These are phyloP conservation scores for Suillus placidus DNA, from an alignment of 768 basidiomycete species.

Conservation along the genomic window DNA sequence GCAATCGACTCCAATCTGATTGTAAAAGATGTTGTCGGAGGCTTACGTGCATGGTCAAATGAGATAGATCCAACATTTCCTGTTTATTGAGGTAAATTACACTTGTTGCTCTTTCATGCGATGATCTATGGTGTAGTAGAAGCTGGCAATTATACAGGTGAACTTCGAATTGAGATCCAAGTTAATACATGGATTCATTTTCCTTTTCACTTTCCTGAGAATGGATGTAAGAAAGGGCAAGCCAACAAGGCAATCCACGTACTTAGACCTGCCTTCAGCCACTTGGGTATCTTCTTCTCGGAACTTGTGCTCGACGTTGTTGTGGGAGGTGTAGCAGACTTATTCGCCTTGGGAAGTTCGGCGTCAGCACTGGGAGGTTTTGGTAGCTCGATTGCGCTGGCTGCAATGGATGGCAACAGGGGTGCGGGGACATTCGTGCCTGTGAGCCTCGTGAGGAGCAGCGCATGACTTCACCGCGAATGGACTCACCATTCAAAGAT, in stretches of 20 bases:
- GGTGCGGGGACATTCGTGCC: slow-evolving; percentile 65
- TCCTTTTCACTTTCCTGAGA: slow-evolving; percentile 32
- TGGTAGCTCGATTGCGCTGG: slow-evolving; percentile 69
- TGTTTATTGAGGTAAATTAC: slow-evolving; percentile 56
- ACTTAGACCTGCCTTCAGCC: slow-evolving; percentile 74
- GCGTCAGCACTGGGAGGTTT: slow-evolving; percentile 46
- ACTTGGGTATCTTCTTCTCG: slow-evolving; percentile 74
- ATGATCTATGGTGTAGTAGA: slow-evolving; percentile 1
- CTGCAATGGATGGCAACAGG: slow-evolving; percentile 55
- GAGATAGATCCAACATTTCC: slow-evolving; percentile 79
- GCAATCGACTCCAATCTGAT: slow-evolving; percentile 28
- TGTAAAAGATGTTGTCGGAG: slow-evolving; percentile 78
- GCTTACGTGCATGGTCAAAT: slow-evolving; percentile 77
- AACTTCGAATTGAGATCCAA: slow-evolving; percentile 1
- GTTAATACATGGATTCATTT: slow-evolving; percentile 27
- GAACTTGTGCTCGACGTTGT: slow-evolving; percentile 14
- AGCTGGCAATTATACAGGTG: slow-evolving; percentile 6
- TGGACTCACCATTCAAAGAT: slow-evolving; percentile 58
- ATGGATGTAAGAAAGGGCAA: neutral
- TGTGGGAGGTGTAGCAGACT: slow-evolving; percentile 16
- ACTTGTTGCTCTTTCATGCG: neutral
- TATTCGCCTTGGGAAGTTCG: slow-evolving; percentile 12
- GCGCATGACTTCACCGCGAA: neutral
- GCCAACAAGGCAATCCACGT: slow-evolving; percentile 24
- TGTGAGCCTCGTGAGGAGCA: slow-evolving; percentile 31